phyloP scores from a whole-genome alignment of 306 rosid genomes.

The Astragalus glycyphyllos region DNA sequence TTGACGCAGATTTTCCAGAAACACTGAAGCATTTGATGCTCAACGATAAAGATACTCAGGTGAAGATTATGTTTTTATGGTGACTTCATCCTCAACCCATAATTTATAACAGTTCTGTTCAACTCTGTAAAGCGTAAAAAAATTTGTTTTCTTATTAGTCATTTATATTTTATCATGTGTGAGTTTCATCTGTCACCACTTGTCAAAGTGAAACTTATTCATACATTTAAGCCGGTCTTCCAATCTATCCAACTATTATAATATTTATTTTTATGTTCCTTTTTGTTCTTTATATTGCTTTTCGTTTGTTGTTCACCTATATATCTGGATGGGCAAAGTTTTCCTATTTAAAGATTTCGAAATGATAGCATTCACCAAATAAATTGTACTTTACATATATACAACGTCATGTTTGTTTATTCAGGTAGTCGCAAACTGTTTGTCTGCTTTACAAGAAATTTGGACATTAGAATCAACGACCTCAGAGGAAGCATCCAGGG shows the following conservation, averaged over 20 bases:
- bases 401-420: constrained; percentile 33
- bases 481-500: constrained; percentile 92
- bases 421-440: constrained; percentile 96
- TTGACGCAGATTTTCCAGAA: constrained; percentile 88
- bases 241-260: constrained; percentile 16
- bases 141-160: constrained; percentile 13
- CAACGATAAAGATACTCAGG: constrained; percentile 92
- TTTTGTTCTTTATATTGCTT: constrained; percentile 18
- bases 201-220: not conserved
- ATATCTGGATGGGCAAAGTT: not conserved
- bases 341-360: constrained; percentile 8
- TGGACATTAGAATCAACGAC: constrained; percentile 86
- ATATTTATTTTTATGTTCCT: not conserved
- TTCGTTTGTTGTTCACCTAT: constrained; percentile 21
- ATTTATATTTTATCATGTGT: not conserved
- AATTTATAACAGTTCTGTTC: constrained; percentile 23
- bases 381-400: constrained; percentile 20
- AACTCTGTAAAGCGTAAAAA: constrained; percentile 4
- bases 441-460: constrained; percentile 95
- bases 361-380: constrained; percentile 20
- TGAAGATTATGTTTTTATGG: constrained; percentile 42
- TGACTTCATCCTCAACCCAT: constrained; percentile 19
- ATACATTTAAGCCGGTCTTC: constrained; percentile 5
- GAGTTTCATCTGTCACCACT: not conserved
- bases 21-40: constrained; percentile 88